phyloP scores from a whole-genome alignment of 176 grass and related monocot species.

The Hordeum marinum region DNA sequence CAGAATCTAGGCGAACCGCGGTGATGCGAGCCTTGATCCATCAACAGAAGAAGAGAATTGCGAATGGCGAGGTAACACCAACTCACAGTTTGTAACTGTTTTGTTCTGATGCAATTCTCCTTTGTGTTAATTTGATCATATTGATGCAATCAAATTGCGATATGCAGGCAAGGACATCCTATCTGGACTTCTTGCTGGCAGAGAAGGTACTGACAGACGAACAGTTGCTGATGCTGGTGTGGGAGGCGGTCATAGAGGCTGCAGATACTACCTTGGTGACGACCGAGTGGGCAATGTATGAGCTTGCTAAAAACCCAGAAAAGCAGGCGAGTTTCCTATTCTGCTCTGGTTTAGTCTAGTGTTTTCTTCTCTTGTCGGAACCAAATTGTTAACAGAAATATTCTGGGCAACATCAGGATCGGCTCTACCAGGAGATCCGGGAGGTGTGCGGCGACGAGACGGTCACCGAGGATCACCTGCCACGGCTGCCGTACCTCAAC shows the following conservation, averaged over 20 bases:
- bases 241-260: conserved; percentile 70
- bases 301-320: conserved; percentile 67
- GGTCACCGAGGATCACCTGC: conserved; percentile 61
- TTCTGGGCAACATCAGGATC: conserved; percentile 42
- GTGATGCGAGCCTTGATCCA: conserved; percentile 61
- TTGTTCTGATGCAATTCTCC: neutral
- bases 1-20: conserved; percentile 32
- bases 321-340: conserved; percentile 34
- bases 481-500: conserved; percentile 52
- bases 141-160: neutral
- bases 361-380: neutral
- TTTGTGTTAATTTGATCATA: neutral
- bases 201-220: conserved; percentile 65
- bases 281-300: conserved; percentile 89
- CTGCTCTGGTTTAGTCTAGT: neutral
- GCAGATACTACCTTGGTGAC: conserved; percentile 74
- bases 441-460: conserved; percentile 41
- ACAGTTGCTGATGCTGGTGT: conserved; percentile 51
- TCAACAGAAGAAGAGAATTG: conserved; percentile 58
- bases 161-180: conserved; percentile 50
- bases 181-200: conserved; percentile 65
- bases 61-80: conserved; percentile 50
- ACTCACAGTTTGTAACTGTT: neutral
- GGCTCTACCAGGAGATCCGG: conserved; percentile 59
- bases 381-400: neutral